Base-by-base conservation (phyloP, 2,329 filamentous ascomycete genomes). In the Phialemoniopsis sp. region DNA sequence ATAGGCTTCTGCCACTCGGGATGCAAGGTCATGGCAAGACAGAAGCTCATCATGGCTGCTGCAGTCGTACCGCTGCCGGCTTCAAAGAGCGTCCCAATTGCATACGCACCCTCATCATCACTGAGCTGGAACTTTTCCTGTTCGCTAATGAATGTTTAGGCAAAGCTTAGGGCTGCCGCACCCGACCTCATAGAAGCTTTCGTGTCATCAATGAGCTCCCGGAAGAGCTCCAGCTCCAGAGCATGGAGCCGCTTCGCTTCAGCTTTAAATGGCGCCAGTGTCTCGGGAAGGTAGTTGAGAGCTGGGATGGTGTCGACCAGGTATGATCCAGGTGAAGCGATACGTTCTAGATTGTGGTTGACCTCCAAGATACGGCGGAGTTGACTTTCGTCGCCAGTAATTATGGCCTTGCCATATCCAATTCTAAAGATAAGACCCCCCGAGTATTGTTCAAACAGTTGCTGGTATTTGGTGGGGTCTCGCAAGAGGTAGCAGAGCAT, bases 401-500 rank as follows among this genome's bases (percentile, higher is more conserved):
- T 48, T 13, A 67, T 51, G 0, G 46, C 44, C 34, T 59, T 58
- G 3, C 62, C 64, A 41, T 62, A 68, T 4, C 52, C 58, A 17
- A 68, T 47, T 4, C 66, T 58, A 13, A 67, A 55, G 9, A 67
- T 64, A 2, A 70, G 44, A 3, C 64, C 61, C 2, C 62, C 55
- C 8, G 64, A 57, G 42, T 67, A 68, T 8, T 64, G 51, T 38
- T 66, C 61, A 34, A 68, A 59, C 31, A 56, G 57, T 12, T 47
- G 53, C 19, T 65, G 58, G 42, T 66, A 68, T 34, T 59, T 46
- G 16, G 36, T 37, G 4, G 63, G 63, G 2, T 50, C 40, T 5
- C 40, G 38, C n/a, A 64, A 32, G 13, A 69, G 45, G 41, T 64
- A 58, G 14, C 54, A 40, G 4, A 61, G 38, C 28, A 60, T 40